Conservation (phyloP, 1,284 basidiomycete genomes). For the Ceratorhiza oryzae-sativae region DNA sequence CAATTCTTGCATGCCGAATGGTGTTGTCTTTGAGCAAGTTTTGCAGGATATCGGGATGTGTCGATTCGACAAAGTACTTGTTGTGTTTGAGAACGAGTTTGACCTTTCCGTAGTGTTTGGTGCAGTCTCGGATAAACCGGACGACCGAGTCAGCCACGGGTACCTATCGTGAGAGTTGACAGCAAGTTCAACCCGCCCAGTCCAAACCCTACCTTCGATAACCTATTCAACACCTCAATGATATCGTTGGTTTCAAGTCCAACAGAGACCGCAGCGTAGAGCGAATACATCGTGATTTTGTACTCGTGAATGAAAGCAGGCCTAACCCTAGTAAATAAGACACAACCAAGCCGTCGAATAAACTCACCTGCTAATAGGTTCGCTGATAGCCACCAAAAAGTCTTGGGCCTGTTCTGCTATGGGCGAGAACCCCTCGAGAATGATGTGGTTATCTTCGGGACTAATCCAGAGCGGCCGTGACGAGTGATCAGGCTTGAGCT, state of each 20-base stretch:
- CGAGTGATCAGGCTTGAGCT: conserved; percentile 87
- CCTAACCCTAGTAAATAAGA: conserved; percentile 56
- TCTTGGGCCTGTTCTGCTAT: conserved; percentile 99
- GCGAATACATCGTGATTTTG: conserved; percentile 95
- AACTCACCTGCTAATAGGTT: conserved; percentile 95
- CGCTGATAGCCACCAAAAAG: conserved; percentile 96
- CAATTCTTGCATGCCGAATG: conserved; percentile 82
- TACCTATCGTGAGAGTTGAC: conserved; percentile 61
- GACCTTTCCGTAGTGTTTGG: conserved; percentile 94
- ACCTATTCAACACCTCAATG: conserved; percentile 90
- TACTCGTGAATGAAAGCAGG: conserved; percentile 99
- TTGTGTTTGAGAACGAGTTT: conserved; percentile 97
- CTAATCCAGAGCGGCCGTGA: conserved; percentile 94
- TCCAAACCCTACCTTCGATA: conserved; percentile 72
- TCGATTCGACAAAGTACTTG: conserved; percentile 94
- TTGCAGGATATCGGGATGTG: conserved; percentile 89
- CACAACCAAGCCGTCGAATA: not conserved
- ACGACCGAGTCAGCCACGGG: conserved; percentile 87
- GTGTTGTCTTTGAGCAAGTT: conserved; percentile 82
- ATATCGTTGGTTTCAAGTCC: conserved; percentile 98
- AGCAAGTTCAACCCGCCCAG: not conserved
- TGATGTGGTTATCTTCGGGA: conserved; percentile 92
- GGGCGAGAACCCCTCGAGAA: conserved; percentile 94
- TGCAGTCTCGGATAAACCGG: conserved; percentile 87
- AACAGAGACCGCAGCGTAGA: conserved; percentile 98